Evolutionary conservation across 2,329 filamentous ascomycete species (phyloP), one percentile per base, ranked within the genome.

Genomic region (Xylaria sp.): DNA sequence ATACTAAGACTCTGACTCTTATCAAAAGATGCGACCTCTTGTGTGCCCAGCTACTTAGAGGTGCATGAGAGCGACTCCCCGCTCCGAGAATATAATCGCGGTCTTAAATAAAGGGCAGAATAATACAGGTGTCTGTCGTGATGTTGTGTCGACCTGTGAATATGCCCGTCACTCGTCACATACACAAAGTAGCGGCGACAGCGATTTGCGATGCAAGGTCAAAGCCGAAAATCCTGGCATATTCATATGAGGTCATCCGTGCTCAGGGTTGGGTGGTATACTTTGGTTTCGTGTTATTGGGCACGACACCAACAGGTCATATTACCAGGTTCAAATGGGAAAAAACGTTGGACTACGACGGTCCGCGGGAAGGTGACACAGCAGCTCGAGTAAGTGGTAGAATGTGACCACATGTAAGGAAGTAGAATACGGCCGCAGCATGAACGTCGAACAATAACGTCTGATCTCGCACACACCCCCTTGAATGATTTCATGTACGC

Each of bases 351-450:
- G 61, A 31, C 52, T 50, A 46, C 57, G 23, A 67, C 51, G 41
- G 46, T 28, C 31, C 31, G 48, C 34, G 34, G 51, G 50, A 18
- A 58, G 51, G 67, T 66, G 50, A 54, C 66, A 71, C 69, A 57
- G 59, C 66, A 69, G 63, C 41, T 48, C 18, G 28, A 66, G 63
- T 65, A 39, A 48, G 51, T 57, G 41, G 48, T 48, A 54, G 31
- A 46, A 69, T 68, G 69, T 63, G 51, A 69, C 66, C 54, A 58
- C n/a, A 55, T 37, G n/a, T 63, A 12, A 13, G 23, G 52, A 25
- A 59, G 28, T 23, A 44, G 31, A 46, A 65, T 57, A 50, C 39
- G 44, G 41, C 41, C 50, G 59, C 57, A 34, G 52, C 54, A 51
- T 48, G 20, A 46, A 54, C 20, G 41, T 54, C 28, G 5, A 25